Evolutionary conservation across 306 rosid genomes (phyloP), one percentile per base, ranked within the genome.

Genomic region (Geum urbanum): DNA sequence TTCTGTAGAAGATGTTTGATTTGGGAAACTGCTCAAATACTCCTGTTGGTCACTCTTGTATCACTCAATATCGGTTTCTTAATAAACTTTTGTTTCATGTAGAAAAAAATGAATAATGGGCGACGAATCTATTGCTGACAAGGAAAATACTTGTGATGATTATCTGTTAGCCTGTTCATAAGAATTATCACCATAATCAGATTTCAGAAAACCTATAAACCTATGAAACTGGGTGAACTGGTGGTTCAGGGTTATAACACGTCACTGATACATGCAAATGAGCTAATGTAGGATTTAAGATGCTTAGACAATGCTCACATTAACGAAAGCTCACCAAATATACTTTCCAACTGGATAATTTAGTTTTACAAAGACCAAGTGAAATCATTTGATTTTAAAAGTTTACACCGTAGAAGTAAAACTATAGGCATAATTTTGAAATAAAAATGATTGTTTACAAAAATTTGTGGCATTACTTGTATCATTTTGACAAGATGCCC

Each of bases 401-500:
- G 19, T 35, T 9, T 65, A 66, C 19, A 51, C 41, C 53, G 12
- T 49, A 22, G 12, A 19, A 69, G 16, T 49, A 22, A 16, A 19
- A 69, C 13, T 16, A 43, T 14, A 40, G 35, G 11, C 41, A 22
- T 43, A 27, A 58, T 27, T 7, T 58, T 2, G 8, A 58, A 58
- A 13, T n/a, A 46, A 24, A 35, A 40, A 47, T 54, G 63, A 43
- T 49, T 22, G 39, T 70, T 20, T 12, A 56, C 59, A n/a, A 55
- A 10, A 54, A 39, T 19, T 20, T 24, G 6, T 27, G 27, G 72
- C 57, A 67, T 71, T 76, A 94, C 98, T 87, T 90, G 97, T 70
- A 90, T 72, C 80, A 87, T 84, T 85, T 84, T 86, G 72, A 84
- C 85, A 24, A 94, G 77, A 80, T 77, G 86, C 65, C 85, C 66